Conservation (phyloP, 768 basidiomycete genomes). For the Russula abietina region DNA sequence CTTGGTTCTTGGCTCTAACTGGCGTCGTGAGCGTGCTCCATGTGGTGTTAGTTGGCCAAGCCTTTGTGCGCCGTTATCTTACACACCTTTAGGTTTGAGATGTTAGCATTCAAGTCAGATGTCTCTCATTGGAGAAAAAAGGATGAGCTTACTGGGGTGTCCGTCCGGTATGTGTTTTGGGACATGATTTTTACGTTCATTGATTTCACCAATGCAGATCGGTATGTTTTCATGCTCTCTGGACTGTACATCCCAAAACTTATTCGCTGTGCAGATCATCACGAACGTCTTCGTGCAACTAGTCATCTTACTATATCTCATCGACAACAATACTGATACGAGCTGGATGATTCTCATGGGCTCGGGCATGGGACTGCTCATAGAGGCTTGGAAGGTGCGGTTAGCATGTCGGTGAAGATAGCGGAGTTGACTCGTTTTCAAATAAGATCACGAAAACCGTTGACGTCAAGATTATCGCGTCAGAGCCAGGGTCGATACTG, state of each 20-base stretch:
- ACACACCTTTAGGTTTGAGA: conserved; percentile 63
- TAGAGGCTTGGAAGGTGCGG: conserved; percentile 91
- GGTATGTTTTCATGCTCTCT: conserved; percentile 8
- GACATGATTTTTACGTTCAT: conserved; percentile 25
- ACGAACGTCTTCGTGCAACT: conserved; percentile 94
- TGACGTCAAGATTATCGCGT: conserved; percentile 64
- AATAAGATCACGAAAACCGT: conserved; percentile 81
- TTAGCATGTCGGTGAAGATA: not conserved
- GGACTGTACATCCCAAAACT: conserved; percentile 38
- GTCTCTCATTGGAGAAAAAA: conserved; percentile 94
- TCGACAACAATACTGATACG: conserved; percentile 93
- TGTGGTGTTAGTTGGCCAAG: conserved; percentile 54
- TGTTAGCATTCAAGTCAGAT: conserved; percentile 93
- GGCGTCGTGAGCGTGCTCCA: conserved; percentile 83
- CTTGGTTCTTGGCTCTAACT: conserved; percentile 82
- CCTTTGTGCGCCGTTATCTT: conserved; percentile 14
- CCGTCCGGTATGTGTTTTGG: conserved; percentile 55
- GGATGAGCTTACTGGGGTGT: conserved; percentile 93
- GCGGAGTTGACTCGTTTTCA: not conserved
- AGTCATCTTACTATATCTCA: conserved; percentile 85
- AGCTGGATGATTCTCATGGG: conserved; percentile 96
- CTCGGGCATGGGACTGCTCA: conserved; percentile 71
- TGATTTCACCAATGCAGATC: conserved; percentile 6
- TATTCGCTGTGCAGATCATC: conserved; percentile 47
- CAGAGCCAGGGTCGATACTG: conserved; percentile 57